Percentiles rank a stretch among this genome's conserved stretches.
phyloP scores from a whole-genome alignment of 139 green algal genomes.

The Chlamydomonas incerta region DNA sequence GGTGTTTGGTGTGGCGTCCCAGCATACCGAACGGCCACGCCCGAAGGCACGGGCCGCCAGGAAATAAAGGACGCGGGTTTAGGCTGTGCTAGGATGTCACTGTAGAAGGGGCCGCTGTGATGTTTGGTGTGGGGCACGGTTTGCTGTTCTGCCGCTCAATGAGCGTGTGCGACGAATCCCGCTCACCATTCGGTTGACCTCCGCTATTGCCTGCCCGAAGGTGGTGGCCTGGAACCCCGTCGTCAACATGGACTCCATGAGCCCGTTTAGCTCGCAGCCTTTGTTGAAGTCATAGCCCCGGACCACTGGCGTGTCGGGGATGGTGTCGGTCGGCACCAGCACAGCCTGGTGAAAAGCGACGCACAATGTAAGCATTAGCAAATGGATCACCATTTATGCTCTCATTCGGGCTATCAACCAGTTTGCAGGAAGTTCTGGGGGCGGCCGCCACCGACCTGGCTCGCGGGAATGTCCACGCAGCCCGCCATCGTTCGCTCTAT shows the following conservation, averaged over 20 bases:
- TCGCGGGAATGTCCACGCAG: slow-evolving; percentile 22
- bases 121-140: too few relatives aligned
- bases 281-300: slow-evolving; percentile 85
- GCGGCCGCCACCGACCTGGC: slow-evolving; percentile 8
- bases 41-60: neutral
- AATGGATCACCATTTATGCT: too few relatives aligned
- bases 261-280: slow-evolving; percentile 71
- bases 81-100: too few relatives aligned
- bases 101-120: too few relatives aligned
- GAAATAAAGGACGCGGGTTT: slow-evolving; percentile 15
- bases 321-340: slow-evolving; percentile 40
- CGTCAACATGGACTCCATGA: slow-evolving; percentile 86
- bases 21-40: slow-evolving; percentile 34
- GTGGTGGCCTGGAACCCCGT: slow-evolving; percentile 92
- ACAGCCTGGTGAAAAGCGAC: slow-evolving; percentile 17
- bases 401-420: neutral
- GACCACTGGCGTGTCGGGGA: slow-evolving; percentile 56
- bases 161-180: too few relatives aligned
- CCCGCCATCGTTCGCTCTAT: neutral
- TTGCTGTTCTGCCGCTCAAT: too few relatives aligned
- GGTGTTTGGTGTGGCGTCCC: neutral
- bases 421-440: neutral
- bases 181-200: slow-evolving; percentile 96
- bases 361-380: too few relatives aligned
- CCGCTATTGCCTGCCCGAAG: slow-evolving; percentile 88